Conservation (phyloP, 805 yeast species). For the Lipomyces starkeyi region DNA sequence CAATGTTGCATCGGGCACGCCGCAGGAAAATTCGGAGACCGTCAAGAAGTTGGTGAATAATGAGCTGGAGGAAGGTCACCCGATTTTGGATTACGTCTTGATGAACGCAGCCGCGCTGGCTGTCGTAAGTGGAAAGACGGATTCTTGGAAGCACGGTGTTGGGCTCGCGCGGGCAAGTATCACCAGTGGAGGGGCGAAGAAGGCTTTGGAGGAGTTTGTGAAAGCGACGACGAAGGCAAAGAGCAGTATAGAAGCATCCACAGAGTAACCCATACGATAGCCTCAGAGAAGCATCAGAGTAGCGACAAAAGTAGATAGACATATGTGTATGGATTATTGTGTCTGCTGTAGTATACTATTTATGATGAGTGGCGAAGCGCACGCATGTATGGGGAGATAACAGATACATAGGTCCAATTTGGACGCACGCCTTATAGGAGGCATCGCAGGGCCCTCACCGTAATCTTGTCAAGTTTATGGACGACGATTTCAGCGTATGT, state of each 20-base stretch:
- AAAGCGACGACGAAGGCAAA: slow-evolving; percentile 41
- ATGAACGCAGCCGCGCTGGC: slow-evolving; percentile 89
- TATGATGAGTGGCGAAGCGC: too few species aligned
- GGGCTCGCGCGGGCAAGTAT: slow-evolving; percentile 72
- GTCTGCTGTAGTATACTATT: background rate
- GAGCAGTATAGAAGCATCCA: slow-evolving; percentile 13
- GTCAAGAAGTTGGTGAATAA: slow-evolving; percentile 58
- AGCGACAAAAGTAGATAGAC: too few species aligned
- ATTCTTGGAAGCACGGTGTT: slow-evolving; percentile 77
- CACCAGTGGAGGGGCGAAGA: slow-evolving; percentile 66
- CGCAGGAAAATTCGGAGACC: slow-evolving; percentile 76
- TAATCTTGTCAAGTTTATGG: too few species aligned
- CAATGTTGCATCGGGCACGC: slow-evolving; percentile 82
- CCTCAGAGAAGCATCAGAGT: too few species aligned
- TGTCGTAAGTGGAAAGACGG: slow-evolving; percentile 71
- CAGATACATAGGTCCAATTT: too few species aligned
- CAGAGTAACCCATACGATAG: background rate
- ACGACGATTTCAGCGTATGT: background rate
- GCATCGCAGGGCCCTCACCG: too few species aligned
- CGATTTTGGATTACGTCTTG: slow-evolving; percentile 87
- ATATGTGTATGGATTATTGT: background rate
- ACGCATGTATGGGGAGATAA: too few species aligned
- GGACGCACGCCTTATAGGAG: too few species aligned
- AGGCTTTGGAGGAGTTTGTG: slow-evolving; percentile 64
- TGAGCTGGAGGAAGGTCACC: slow-evolving; percentile 50